These are phyloP conservation scores for Linaria vulgaris DNA, from an alignment of 257 asterid species.

Conservation along the genomic window DNA sequence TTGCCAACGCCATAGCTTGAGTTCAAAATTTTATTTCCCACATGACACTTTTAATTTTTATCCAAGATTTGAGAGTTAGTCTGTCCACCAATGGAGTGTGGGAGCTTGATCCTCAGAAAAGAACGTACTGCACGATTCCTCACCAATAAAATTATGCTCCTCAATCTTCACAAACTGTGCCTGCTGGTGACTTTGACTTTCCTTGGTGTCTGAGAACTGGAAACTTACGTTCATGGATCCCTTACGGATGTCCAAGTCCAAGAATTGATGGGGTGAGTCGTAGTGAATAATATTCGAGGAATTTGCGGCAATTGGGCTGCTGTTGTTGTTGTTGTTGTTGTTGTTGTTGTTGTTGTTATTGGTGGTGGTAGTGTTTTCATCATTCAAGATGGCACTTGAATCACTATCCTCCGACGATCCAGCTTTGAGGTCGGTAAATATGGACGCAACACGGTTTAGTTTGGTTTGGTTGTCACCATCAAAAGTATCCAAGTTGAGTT, in stretches of 20 bases:
- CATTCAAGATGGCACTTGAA: conserved; percentile 79
- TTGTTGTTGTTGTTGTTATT: conserved; percentile 41
- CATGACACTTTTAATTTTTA: background rate
- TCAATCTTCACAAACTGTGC: conserved; percentile 73
- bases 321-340: conserved; percentile 35
- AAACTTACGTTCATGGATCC: conserved; percentile 29
- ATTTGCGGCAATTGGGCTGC: conserved; percentile 30
- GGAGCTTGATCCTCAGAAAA: conserved; percentile 89
- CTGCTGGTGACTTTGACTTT: conserved; percentile 28
- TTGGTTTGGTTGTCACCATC: conserved; percentile 18
- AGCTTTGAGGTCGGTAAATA: conserved; percentile 53
- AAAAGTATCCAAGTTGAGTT: conserved; percentile 41
- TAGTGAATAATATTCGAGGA: conserved; percentile 41
- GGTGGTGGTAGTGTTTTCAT: too few relatives aligned
- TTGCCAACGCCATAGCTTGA: background rate
- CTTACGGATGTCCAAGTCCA: conserved; percentile 20
- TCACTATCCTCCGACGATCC: conserved; percentile 78
- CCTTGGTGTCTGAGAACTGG: conserved; percentile 25
- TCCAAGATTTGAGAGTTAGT: background rate
- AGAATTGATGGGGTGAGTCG: conserved; percentile 37
- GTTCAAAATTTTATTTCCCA: background rate
- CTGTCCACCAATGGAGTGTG: conserved; percentile 69
- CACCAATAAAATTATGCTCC: conserved; percentile 77
- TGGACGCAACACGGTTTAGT: conserved; percentile 19
- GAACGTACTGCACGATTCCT: conserved; percentile 70